These are phyloP conservation scores for Ogataea naganishii DNA, from an alignment of 805 yeast genomes.

Conservation along the genomic window DNA sequence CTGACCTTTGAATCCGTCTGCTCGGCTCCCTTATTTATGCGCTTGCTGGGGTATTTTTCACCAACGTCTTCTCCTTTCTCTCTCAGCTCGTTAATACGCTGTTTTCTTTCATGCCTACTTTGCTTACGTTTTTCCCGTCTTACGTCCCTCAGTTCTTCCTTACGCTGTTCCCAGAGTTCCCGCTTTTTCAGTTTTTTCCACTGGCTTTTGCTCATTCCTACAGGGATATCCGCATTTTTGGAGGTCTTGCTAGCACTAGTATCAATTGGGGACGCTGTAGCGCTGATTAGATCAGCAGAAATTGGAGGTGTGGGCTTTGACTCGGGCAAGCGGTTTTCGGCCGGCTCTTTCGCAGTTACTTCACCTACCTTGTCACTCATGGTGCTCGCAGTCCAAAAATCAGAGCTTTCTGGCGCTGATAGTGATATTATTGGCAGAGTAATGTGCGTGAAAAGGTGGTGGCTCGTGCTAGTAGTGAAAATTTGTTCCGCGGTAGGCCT, in stretches of 20 bases:
- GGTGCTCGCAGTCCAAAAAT: no score
- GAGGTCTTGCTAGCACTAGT: constrained; percentile 3
- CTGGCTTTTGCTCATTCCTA: constrained; percentile 79
- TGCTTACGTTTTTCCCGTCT: constrained; percentile 48
- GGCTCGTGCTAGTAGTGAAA: no score
- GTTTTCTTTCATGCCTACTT: constrained; percentile 21
- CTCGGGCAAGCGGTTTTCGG: no score
- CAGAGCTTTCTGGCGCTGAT: no score
- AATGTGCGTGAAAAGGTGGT: no score
- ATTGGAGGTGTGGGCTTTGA: no score
- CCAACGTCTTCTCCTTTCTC: constrained; percentile 28
- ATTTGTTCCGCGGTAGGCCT: no score
- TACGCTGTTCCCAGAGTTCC: constrained; percentile 49
- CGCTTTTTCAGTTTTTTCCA: constrained; percentile 66
- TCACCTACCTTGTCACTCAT: no score
- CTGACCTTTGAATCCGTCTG: constrained; percentile 42
- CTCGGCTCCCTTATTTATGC: constrained; percentile 26
- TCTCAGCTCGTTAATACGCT: constrained; percentile 24
- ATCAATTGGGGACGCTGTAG: constrained; percentile 8
- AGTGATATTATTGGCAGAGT: no score
- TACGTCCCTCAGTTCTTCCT: constrained; percentile 47
- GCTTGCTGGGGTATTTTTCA: constrained; percentile 24
- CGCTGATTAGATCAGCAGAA: no score
- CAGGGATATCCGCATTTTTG: constrained; percentile 40
- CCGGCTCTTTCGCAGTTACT: no score